Evolutionary conservation across 495 filamentous ascomycete species (phyloP), one percentile per base, ranked within the genome.

Genomic region (Daldinia bambusicola): DNA sequence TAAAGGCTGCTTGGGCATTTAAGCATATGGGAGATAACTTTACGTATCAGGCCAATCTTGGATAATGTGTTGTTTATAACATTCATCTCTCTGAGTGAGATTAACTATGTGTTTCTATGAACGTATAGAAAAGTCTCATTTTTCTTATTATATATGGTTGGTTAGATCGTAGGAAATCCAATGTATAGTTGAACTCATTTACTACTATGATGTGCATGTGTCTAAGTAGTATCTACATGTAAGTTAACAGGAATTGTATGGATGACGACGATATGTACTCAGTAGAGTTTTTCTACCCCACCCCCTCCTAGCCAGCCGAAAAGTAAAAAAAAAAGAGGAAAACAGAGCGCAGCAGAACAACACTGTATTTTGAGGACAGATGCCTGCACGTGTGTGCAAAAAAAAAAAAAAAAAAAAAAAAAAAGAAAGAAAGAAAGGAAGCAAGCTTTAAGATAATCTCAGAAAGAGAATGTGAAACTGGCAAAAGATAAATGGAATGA

Each of bases 401-500:
- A 3, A 26, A 1, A 26, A 26, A 26, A 26, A 26, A n/a, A n/a
- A n/a, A n/a, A n/a, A n/a, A n/a, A n/a, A n/a, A n/a, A 34, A 34
- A 34, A 34, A 57, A 9, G 4, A 20, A 16, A 40, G 22, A 57
- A 41, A 30, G 18, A 40, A 1, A 5, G 0, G 31, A 26, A 8
- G 16, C 26, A 7, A 41, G 14, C 4, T 8, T 58, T 10, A 41
- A 36, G 0, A 26, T 37, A 0, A 31, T 57, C 31, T 18, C n/a
- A n/a, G n/a, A n/a, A n/a, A n/a, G n/a, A n/a, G n/a, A n/a, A n/a
- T n/a, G n/a, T n/a, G n/a, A n/a, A 2, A 22, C 12, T 34, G 31
- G 12, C 22, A 55, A 45, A 50, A 40, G n/a, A 45, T 43, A 37
- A 45, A 59, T 13, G 18, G 13, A 12, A 60, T 81, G 79, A 78